A percentile compares a stretch with the other conserved stretches of the same genome.
Conservation (phyloP, 2,329 filamentous ascomycete genomes). For the Aspergillus amoenus region DNA sequence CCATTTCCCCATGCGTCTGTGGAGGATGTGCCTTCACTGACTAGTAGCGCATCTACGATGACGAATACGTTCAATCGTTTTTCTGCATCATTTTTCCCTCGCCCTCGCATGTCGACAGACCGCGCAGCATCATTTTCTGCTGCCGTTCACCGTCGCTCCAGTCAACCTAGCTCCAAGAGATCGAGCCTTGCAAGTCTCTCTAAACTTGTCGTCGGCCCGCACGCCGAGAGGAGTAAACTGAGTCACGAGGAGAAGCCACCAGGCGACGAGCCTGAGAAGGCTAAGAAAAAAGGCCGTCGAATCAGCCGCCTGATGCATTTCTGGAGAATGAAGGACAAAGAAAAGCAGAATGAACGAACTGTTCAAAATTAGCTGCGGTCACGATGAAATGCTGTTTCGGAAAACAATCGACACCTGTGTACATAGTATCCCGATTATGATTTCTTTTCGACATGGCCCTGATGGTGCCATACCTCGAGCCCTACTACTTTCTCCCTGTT, state of each 20-base stretch:
- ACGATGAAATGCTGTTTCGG: constrained; percentile 20
- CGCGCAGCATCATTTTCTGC: constrained; percentile 47
- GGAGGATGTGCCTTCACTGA: constrained; percentile 52
- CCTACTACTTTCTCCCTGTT: constrained; percentile 5
- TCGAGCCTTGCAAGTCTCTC: constrained; percentile 51
- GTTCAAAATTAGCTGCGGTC: constrained; percentile 22
- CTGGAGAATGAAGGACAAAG: constrained; percentile 50
- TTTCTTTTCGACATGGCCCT: constrained; percentile 23
- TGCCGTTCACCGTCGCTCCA: constrained; percentile 38
- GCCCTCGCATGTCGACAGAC: constrained; percentile 43
- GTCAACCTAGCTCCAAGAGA: constrained; percentile 44
- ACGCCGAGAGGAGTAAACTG: constrained; percentile 47
- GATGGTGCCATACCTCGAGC: constrained; percentile 12
- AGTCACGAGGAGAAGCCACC: constrained; percentile 46
- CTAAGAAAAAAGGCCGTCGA: constrained; percentile 45
- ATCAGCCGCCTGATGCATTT: constrained; percentile 51
- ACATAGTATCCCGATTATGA: constrained; percentile 21
- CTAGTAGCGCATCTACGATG: constrained; percentile 50
- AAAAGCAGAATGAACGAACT: constrained; percentile 26
- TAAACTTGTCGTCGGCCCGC: constrained; percentile 45
- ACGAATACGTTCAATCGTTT: constrained; percentile 45
- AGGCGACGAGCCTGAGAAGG: constrained; percentile 37
- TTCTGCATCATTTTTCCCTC: constrained; percentile 44
- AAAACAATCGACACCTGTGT: constrained; percentile 16
- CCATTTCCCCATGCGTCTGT: constrained; percentile 43